Percentiles rank a stretch among this genome's conserved stretches.
These are phyloP conservation scores for Tuber magnatum DNA, from an alignment of 495 filamentous ascomycete genomes.

Conservation along the genomic window DNA sequence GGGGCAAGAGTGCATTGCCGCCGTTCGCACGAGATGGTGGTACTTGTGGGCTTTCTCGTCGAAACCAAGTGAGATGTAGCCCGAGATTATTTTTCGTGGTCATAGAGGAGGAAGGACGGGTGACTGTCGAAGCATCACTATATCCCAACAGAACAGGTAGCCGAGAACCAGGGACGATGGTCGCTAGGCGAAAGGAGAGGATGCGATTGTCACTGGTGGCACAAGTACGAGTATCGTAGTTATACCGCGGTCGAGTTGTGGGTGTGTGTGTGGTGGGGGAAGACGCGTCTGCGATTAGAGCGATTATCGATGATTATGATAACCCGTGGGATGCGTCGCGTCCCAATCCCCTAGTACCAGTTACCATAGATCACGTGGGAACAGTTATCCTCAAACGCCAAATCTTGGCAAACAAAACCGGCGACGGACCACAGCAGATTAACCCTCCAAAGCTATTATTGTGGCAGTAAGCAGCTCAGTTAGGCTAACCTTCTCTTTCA, in stretches of 20 bases:
- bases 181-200: background rate
- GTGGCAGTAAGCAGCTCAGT: background rate
- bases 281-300: background rate
- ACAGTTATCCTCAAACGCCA: background rate
- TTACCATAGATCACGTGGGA: background rate
- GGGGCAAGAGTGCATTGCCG: slow-evolving; percentile 21
- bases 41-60: slow-evolving; percentile 32
- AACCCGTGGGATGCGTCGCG: background rate
- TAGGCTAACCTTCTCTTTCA: background rate
- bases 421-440: background rate
- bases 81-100: slow-evolving; percentile 39
- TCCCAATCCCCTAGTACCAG: background rate
- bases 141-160: background rate
- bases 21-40: slow-evolving; percentile 22
- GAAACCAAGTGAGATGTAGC: slow-evolving; percentile 36
- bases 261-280: background rate
- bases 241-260: background rate
- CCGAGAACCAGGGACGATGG: background rate
- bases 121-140: background rate
- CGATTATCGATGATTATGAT: background rate
- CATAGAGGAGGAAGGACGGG: slow-evolving; percentile 19
- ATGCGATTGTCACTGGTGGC: background rate
- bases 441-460: background rate
- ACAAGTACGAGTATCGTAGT: too few species aligned
- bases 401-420: background rate